A percentile compares a stretch with the other conserved stretches of the same genome.
phyloP scores from a whole-genome alignment of 2,329 filamentous ascomycete genomes.

The Boeremia lycopersici region DNA sequence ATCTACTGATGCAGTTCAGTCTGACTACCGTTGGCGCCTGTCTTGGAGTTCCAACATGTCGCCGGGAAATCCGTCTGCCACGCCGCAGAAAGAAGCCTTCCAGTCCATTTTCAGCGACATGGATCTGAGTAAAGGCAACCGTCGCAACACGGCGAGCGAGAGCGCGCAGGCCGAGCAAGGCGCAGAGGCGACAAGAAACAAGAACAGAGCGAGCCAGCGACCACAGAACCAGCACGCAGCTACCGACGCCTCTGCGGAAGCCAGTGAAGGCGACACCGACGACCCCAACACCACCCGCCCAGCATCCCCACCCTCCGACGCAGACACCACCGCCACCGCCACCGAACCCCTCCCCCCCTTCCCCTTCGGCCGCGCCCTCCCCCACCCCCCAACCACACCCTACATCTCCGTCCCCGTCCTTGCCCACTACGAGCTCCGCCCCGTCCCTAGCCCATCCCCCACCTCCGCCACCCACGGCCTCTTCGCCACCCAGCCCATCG shows the following conservation, averaged over 20 bases:
- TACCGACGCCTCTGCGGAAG: neutral
- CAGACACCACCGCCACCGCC: constrained; percentile 2
- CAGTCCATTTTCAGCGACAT: neutral
- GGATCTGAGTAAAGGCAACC: neutral
- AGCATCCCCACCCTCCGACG: neutral
- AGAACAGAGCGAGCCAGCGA: neutral
- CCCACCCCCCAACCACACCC: neutral
- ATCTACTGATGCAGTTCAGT: no score
- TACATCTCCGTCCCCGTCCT: constrained; percentile 1
- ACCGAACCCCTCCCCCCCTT: constrained; percentile 1
- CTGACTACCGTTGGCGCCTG: no score
- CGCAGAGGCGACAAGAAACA: neutral
- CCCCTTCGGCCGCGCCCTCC: neutral
- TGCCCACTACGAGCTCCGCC: constrained; percentile 11
- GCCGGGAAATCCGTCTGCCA: neutral
- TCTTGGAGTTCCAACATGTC: neutral
- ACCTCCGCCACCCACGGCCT: constrained; percentile 2
- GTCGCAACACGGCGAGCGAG: neutral
- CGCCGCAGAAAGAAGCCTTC: neutral
- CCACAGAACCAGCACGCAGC: neutral
- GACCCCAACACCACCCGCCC: neutral
- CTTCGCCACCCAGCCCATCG: constrained; percentile 18
- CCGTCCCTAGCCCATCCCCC: neutral
- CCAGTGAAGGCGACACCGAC: neutral
- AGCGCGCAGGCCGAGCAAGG: neutral